These are phyloP conservation scores for Bruguiera hainesii DNA, from an alignment of 441 rosid species.

Conservation along the genomic window DNA sequence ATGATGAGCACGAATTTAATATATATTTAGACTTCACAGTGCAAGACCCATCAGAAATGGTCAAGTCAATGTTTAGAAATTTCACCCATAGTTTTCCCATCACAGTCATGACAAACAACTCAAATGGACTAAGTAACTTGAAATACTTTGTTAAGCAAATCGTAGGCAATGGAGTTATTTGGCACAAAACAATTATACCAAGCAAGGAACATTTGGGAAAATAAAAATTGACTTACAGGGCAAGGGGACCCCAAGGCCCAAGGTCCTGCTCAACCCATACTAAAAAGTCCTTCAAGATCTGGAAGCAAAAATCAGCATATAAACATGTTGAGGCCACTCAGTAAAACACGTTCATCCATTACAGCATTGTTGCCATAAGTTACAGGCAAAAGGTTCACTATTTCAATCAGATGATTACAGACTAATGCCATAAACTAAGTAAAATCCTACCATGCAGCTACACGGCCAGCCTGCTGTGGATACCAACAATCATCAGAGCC, in stretches of 20 bases:
- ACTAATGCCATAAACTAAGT: not conserved
- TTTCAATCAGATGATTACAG: not conserved
- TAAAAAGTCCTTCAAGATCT: slow-evolving; percentile 85
- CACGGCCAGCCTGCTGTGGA: not conserved
- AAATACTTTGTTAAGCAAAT: too few species aligned
- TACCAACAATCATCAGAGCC: not conserved
- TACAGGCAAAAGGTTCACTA: not conserved
- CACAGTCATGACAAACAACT: too few species aligned
- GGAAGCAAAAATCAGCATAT: slow-evolving; percentile 30
- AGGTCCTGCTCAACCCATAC: slow-evolving; percentile 94
- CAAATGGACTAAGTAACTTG: too few species aligned
- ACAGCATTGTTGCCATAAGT: too few species aligned
- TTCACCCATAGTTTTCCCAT: too few species aligned
- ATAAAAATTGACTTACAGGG: slow-evolving; percentile 55
- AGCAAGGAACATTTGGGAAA: not conserved
- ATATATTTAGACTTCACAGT: too few species aligned
- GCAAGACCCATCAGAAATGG: too few species aligned
- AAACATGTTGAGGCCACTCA: slow-evolving; percentile 9
- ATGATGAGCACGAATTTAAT: too few species aligned
- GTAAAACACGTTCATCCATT: not conserved
- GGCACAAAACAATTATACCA: too few species aligned
- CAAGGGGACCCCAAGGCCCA: slow-evolving; percentile 97
- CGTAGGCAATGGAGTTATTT: too few species aligned
- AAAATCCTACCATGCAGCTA: not conserved
- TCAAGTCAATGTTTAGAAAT: too few species aligned